Percentiles rank a stretch among this genome's conserved stretches.
Evolutionary conservation across 371 early-diverging fungal genomes (phyloP).

Genomic region (Umbelopsis sp.): DNA sequence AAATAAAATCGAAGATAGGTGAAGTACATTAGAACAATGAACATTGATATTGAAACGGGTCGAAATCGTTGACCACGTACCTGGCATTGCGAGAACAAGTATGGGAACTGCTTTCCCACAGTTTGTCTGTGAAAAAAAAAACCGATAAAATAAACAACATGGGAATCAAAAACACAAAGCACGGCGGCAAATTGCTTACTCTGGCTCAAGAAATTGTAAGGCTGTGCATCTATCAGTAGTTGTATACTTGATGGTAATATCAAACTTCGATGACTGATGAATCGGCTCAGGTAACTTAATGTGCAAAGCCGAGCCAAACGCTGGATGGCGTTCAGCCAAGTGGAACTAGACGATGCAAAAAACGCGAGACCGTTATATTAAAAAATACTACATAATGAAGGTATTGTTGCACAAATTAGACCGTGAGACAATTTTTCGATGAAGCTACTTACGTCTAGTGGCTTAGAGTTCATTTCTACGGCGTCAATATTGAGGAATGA

Average conservation of each 20-base stretch:
- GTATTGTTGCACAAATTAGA: neutral
- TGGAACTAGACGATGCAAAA: conserved; percentile 44
- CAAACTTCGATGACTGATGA: conserved; percentile 39
- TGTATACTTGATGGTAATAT: conserved; percentile 73
- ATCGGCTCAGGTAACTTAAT: conserved; percentile 62
- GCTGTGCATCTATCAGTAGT: conserved; percentile 89
- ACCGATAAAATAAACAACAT: neutral
- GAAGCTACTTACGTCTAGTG: conserved; percentile 32
- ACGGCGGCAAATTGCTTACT: conserved; percentile 42
- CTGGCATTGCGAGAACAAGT: conserved; percentile 96
- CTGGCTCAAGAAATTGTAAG: conserved; percentile 89
- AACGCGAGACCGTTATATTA: too few species aligned
- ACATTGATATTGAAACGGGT: too few species aligned
- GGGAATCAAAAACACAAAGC: neutral
- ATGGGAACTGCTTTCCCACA: conserved; percentile 90
- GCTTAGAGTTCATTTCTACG: conserved; percentile 32
- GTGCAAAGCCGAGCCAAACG: conserved; percentile 79
- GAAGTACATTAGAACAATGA: too few species aligned
- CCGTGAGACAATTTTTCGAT: conserved; percentile 1
- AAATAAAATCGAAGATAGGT: neutral
- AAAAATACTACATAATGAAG: neutral
- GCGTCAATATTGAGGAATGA: conserved; percentile 47
- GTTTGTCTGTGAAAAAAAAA: conserved; percentile 73
- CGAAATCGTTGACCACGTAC: conserved; percentile 21
- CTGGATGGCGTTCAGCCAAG: conserved; percentile 60